These are phyloP conservation scores for Cercospora nicotianae DNA, from an alignment of 2,329 filamentous ascomycete species.

Conservation along the genomic window DNA sequence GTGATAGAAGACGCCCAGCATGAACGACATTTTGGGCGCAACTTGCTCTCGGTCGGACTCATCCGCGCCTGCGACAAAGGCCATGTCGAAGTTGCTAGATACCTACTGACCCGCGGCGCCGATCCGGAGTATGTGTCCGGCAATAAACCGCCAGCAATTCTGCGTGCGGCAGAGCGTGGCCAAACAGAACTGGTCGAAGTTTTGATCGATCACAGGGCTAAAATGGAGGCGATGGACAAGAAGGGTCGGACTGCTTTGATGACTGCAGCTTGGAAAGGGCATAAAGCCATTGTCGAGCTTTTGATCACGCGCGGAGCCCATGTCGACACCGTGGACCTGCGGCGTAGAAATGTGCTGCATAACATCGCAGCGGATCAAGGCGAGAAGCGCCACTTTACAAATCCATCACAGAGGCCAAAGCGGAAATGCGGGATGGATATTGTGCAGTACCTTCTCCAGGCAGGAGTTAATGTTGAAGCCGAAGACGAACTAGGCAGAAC, in stretches of 20 bases:
- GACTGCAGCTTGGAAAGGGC: conserved; percentile 47
- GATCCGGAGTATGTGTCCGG: conserved; percentile 37
- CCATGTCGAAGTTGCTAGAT: conserved; percentile 28
- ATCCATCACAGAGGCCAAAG: conserved; percentile 16
- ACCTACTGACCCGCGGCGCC: conserved; percentile 43
- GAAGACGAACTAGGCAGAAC: conserved; percentile 28
- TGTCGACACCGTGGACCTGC: conserved; percentile 28
- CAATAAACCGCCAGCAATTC: conserved; percentile 26
- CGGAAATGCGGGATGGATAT: conserved; percentile 26
- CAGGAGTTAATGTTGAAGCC: conserved; percentile 28
- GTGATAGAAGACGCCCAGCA: conserved; percentile 39
- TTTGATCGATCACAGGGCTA: conserved; percentile 25
- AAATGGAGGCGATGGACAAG: conserved; percentile 42
- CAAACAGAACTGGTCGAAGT: conserved; percentile 19
- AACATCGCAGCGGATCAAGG: conserved; percentile 47
- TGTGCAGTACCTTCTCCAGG: conserved; percentile 28
- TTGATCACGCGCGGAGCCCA: conserved; percentile 37
- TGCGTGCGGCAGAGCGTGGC: conserved; percentile 28
- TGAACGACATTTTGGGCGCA: conserved; percentile 40
- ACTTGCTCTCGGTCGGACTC: conserved; percentile 43
- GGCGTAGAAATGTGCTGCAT: conserved; percentile 39
- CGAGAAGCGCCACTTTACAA: conserved; percentile 15
- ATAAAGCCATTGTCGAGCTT: conserved; percentile 42
- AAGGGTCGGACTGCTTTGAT: conserved; percentile 48
- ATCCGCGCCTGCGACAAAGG: conserved; percentile 45